Conservation (phyloP, 2,329 filamentous ascomycete genomes). For the Alternaria infectoria region DNA sequence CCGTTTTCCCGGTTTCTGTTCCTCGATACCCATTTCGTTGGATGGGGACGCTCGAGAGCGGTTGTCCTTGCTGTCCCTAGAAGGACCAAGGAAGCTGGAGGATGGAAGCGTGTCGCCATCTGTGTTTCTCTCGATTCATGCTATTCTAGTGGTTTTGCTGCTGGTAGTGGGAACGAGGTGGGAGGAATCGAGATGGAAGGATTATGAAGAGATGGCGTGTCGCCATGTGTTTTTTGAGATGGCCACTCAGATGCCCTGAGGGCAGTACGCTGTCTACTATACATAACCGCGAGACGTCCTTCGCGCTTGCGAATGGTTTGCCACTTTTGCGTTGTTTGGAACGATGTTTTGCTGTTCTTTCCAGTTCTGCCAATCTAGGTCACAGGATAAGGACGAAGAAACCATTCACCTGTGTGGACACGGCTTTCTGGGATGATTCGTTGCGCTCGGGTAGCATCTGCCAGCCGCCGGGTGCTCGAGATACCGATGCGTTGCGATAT, state of each 20-base stretch:
- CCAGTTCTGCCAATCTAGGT: not conserved
- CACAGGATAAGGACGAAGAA: not conserved
- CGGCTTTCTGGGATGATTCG: not conserved
- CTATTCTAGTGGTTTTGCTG: too few species aligned
- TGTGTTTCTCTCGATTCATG: too few species aligned
- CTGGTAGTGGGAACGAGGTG: too few species aligned
- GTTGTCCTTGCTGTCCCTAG: too few species aligned
- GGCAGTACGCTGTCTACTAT: not conserved
- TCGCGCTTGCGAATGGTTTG: not conserved
- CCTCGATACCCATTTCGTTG: not conserved
- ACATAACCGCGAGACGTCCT: not conserved
- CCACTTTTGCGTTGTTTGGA: not conserved
- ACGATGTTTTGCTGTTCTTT: not conserved
- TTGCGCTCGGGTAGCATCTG: not conserved
- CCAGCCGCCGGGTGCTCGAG: not conserved
- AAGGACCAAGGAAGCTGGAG: not conserved
- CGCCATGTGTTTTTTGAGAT: not conserved
- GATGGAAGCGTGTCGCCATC: not conserved
- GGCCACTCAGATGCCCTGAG: not conserved
- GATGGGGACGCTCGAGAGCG: not conserved
- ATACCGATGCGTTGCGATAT: not conserved
- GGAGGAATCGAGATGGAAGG: not conserved
- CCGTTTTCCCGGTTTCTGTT: not conserved
- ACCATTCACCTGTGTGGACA: not conserved
- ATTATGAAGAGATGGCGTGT: not conserved